Conservation (phyloP, 2,329 filamentous ascomycete genomes). For the Fusarium sp. region DNA sequence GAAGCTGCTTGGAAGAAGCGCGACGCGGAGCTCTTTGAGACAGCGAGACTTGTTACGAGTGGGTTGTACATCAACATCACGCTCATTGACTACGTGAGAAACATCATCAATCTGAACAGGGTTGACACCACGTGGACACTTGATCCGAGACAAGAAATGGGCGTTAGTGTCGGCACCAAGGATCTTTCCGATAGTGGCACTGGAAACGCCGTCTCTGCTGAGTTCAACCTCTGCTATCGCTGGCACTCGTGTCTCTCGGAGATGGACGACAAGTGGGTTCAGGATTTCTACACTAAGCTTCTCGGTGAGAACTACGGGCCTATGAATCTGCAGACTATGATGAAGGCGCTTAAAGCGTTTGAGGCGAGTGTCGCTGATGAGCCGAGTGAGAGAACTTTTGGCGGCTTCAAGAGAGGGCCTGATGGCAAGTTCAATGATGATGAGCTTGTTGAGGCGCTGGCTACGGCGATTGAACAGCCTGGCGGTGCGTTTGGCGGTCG, state of each 20-base stretch:
- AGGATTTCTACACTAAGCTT: slow-evolving; percentile 71
- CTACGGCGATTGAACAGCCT: slow-evolving; percentile 77
- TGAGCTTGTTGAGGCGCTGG: slow-evolving; percentile 76
- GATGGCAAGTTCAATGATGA: slow-evolving; percentile 80
- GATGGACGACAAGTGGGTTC: slow-evolving; percentile 83
- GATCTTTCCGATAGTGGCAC: slow-evolving; percentile 73
- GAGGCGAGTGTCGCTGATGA: slow-evolving; percentile 70
- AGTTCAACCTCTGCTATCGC: slow-evolving; percentile 89
- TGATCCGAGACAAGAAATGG: slow-evolving; percentile 77
- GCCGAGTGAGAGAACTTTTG: slow-evolving; percentile 74
- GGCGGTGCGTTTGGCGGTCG: slow-evolving; percentile 77
- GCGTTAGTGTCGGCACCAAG: slow-evolving; percentile 61
- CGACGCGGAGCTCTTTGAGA: slow-evolving; percentile 83
- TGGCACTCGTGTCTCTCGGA: slow-evolving; percentile 84
- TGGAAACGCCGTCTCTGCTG: slow-evolving; percentile 84
- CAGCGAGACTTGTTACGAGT: slow-evolving; percentile 76
- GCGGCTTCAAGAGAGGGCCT: slow-evolving; percentile 67
- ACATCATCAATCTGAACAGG: slow-evolving; percentile 70
- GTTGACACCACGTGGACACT: slow-evolving; percentile 81
- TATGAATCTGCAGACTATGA: slow-evolving; percentile 68
- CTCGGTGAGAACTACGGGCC: slow-evolving; percentile 65
- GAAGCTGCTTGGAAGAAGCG: slow-evolving; percentile 70
- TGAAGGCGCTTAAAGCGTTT: slow-evolving; percentile 70
- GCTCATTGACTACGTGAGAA: slow-evolving; percentile 80
- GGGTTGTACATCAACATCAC: slow-evolving; percentile 84